Base-by-base conservation (phyloP, 2,329 filamentous ascomycete genomes). In the Fusarium subglutinans region DNA sequence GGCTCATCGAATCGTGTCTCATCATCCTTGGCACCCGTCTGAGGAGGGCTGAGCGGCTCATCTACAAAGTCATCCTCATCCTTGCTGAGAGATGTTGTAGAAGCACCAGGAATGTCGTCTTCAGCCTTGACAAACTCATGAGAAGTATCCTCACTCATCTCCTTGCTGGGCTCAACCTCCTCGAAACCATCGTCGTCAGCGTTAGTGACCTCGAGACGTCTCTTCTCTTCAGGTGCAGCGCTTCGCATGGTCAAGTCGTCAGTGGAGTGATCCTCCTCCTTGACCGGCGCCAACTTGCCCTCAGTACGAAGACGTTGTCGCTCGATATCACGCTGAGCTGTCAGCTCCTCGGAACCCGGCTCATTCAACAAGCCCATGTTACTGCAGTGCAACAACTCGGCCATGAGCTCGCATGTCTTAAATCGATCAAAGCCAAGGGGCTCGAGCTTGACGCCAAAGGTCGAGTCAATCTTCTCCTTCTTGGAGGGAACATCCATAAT, bases 361-460 rank as follows among this genome's bases (percentile, higher is more conserved):
- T 98, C 95, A 80, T 99, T 99, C 74, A 99, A 86, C 41, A 99
- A 86, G 11, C 94, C 95, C 96, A 99, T 99, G 81, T 99, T 99
- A 82, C 96, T 98, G 83, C 96, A 99, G 82, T 99, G 96, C 44
- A 99, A 85, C 50, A 99, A 87, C 83, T 99, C 96, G 2, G 96
- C 96, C 96, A 99, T 98, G 68, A 99, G 87, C 83, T 99, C 96
- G 82, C 96, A 99, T 0, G 96, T 98, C 86, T 99, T 99, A 87
- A 99, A 99, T 26, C 96, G 90, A 83, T 99, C 96, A 80, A 99
- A 99, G 6, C 96, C 96, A 15, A 99, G 88, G 8, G 96, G 96
- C 82, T 98, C 95, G 59, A 99, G 95, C 81, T 93, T 94, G 51
- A 92, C 90, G 59, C 95, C 95, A 86, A 97, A 99, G 1, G 96